Evolutionary conservation across 2,329 filamentous ascomycete species (phyloP).

Genomic region (Pseudocercospora musae): DNA sequence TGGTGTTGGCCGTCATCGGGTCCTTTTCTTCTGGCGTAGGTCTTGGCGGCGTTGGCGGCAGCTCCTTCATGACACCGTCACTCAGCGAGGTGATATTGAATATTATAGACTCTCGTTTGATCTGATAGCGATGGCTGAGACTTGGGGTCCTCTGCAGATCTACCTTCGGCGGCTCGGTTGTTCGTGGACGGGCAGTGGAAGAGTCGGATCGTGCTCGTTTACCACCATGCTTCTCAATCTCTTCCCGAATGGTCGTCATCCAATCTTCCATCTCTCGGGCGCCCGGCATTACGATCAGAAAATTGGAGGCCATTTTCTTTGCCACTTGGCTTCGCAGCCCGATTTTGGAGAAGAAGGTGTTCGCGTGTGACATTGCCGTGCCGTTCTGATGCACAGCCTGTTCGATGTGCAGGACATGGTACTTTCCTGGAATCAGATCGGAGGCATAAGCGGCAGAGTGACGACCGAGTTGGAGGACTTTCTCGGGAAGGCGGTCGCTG

Average conservation of each 20-base stretch:
- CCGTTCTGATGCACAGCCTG: conserved; percentile 62
- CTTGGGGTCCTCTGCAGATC: conserved; percentile 24
- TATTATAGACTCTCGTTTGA: conserved; percentile 28
- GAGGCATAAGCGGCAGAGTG: conserved; percentile 77
- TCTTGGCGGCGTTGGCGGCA: background rate
- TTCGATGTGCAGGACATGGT: conserved; percentile 76
- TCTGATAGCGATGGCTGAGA: conserved; percentile 38
- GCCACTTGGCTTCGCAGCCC: conserved; percentile 49
- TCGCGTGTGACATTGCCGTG: conserved; percentile 46
- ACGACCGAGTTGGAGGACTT: conserved; percentile 66
- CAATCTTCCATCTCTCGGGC: conserved; percentile 74
- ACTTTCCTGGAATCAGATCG: conserved; percentile 73
- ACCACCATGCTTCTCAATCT: conserved; percentile 68
- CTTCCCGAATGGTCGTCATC: conserved; percentile 64
- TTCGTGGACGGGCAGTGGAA: conserved; percentile 5
- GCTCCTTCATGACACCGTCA: background rate
- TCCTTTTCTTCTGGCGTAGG: background rate
- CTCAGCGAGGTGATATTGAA: conserved; percentile 18
- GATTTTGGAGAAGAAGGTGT: conserved; percentile 64
- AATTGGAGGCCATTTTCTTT: conserved; percentile 51
- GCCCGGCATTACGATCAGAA: conserved; percentile 69
- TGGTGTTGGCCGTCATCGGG: background rate
- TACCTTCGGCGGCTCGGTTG: conserved; percentile 17
- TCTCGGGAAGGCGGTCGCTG: conserved; percentile 71
- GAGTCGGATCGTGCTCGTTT: conserved; percentile 59